Percentiles rank a stretch among this genome's conserved stretches.
These are phyloP conservation scores for Neckera pumila DNA, from an alignment of 225 moss, liverwort and hornwort species.

Conservation along the genomic window DNA sequence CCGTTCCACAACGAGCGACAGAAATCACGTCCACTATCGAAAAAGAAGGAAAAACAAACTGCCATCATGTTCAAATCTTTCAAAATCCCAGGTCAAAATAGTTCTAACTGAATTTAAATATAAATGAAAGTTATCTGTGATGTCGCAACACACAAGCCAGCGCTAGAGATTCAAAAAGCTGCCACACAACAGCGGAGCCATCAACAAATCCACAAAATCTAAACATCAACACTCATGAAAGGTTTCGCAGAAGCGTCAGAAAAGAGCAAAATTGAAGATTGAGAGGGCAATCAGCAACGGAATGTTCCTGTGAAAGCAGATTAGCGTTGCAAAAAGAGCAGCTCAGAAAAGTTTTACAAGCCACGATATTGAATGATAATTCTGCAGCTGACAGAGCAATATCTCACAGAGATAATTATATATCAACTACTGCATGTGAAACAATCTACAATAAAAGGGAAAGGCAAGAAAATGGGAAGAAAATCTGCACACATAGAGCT, in stretches of 20 bases:
- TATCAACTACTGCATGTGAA: neutral
- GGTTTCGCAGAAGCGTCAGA: neutral
- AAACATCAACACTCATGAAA: neutral
- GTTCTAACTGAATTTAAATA: neutral
- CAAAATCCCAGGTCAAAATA: neutral
- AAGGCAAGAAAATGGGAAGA: neutral
- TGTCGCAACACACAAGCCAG: neutral
- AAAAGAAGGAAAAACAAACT: too few species aligned
- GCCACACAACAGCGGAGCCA: neutral
- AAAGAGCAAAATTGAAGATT: neutral
- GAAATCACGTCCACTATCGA: too few species aligned
- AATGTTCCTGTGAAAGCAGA: neutral
- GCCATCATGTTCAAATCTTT: neutral
- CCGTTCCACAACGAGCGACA: neutral
- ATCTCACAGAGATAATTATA: neutral
- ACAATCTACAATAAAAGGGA: neutral
- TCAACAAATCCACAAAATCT: neutral
- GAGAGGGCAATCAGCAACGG: neutral
- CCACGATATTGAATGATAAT: neutral
- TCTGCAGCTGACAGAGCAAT: neutral
- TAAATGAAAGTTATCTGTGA: neutral
- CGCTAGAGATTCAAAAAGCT: neutral
- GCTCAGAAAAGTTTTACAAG: neutral
- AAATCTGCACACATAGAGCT: neutral
- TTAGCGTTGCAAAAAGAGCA: neutral